phyloP scores from a whole-genome alignment of 1,284 basidiomycete species.

The Puccinia novopanici region DNA sequence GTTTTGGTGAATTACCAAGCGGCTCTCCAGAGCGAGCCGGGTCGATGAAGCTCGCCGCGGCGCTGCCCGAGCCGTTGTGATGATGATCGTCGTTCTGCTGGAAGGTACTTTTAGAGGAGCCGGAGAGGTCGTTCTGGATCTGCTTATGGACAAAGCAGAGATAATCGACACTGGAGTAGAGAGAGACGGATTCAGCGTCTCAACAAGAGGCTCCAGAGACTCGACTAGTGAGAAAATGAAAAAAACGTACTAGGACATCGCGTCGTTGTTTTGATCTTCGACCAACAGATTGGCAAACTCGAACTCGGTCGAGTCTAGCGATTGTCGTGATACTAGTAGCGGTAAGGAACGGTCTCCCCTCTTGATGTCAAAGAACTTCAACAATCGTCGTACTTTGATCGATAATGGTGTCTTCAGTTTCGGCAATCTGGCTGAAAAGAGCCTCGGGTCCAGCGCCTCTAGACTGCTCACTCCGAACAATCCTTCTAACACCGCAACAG shows the following conservation, averaged over 20 bases:
- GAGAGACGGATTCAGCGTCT: no score
- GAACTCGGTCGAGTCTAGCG: slow-evolving; percentile 88
- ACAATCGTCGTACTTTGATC: slow-evolving; percentile 78
- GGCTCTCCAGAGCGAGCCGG: slow-evolving; percentile 36
- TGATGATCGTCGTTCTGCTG: not conserved
- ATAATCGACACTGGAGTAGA: slow-evolving; percentile 52
- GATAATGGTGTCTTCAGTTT: slow-evolving; percentile 70
- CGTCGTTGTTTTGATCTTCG: slow-evolving; percentile 95
- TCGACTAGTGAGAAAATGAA: no score
- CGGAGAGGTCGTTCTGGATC: slow-evolving; percentile 54
- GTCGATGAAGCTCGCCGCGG: slow-evolving; percentile 19
- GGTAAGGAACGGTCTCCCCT: slow-evolving; percentile 68
- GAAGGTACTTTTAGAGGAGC: not conserved
- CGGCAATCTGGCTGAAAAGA: slow-evolving; percentile 52
- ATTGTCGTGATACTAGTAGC: slow-evolving; percentile 82
- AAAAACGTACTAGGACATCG: slow-evolving; percentile 79
- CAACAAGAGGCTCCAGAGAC: no score
- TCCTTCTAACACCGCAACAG: slow-evolving; percentile 78
- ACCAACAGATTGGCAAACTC: slow-evolving; percentile 96
- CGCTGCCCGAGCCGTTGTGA: not conserved
- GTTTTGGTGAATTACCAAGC: slow-evolving; percentile 41
- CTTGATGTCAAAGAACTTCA: slow-evolving; percentile 68
- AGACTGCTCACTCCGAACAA: slow-evolving; percentile 82
- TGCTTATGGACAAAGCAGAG: slow-evolving; percentile 53
- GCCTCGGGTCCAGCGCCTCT: slow-evolving; percentile 69